phyloP scores from a whole-genome alignment of 2,329 filamentous ascomycete species.

The Fusarium penzigii region DNA sequence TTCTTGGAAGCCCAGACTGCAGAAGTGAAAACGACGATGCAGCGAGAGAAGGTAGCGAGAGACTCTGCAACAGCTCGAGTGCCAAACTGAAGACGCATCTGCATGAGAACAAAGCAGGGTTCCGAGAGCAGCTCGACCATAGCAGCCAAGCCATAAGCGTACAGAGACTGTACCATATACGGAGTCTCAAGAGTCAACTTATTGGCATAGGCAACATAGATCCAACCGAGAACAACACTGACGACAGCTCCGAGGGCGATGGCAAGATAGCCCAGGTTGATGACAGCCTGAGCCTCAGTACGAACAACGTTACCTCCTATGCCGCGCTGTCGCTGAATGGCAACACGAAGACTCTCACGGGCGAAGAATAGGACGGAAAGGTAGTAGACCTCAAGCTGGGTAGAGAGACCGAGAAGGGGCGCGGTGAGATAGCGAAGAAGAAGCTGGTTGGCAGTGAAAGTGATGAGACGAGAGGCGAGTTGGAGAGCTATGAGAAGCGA shows the following conservation, averaged over 20 bases:
- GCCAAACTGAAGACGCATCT: conserved; percentile 77
- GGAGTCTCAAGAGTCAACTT: conserved; percentile 57
- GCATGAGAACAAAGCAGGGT: conserved; percentile 85
- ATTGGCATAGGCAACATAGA: conserved; percentile 62
- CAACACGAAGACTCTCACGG: conserved; percentile 86
- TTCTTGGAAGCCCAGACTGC: conserved; percentile 62
- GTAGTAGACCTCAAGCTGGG: conserved; percentile 91
- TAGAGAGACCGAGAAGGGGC: conserved; percentile 77
- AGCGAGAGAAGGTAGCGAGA: conserved; percentile 76
- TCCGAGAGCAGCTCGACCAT: conserved; percentile 80
- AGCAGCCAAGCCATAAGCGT: conserved; percentile 58
- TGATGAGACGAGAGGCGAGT: conserved; percentile 81
- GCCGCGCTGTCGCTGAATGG: conserved; percentile 75
- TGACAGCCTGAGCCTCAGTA: conserved; percentile 67
- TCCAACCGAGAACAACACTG: conserved; percentile 62
- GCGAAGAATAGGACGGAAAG: conserved; percentile 94
- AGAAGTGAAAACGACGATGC: conserved; percentile 69
- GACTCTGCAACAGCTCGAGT: conserved; percentile 82
- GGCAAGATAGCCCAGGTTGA: conserved; percentile 86
- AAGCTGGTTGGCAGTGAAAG: conserved; percentile 89
- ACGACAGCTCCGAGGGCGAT: conserved; percentile 68
- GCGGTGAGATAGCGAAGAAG: conserved; percentile 87
- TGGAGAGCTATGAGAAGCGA: conserved; percentile 87
- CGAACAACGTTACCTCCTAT: conserved; percentile 16
- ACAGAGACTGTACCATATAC: conserved; percentile 57